These are phyloP conservation scores for Penicillium argentinense DNA, from an alignment of 495 filamentous ascomycete genomes.

Conservation along the genomic window DNA sequence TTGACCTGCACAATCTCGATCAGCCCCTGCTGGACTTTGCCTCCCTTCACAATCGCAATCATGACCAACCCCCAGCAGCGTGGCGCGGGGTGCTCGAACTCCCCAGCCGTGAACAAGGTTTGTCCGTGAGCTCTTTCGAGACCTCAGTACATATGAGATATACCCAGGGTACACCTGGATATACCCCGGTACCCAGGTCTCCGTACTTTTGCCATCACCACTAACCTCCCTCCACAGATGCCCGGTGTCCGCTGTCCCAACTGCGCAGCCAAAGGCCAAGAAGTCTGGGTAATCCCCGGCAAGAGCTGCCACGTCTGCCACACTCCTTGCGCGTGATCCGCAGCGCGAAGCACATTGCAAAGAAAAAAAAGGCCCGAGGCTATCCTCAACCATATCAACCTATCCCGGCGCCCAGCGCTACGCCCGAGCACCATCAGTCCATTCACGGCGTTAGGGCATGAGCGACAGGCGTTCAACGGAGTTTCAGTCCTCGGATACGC, in stretches of 20 bases:
- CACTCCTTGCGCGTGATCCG: slow-evolving; percentile 30
- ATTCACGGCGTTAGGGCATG: no score
- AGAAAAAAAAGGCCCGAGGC: no score
- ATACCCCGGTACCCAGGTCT: no score
- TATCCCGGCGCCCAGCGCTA: no score
- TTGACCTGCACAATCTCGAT: no score
- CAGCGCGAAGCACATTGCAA: no score
- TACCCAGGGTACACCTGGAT: neutral
- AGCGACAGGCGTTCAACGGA: no score
- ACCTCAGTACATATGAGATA: neutral
- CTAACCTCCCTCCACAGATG: slow-evolving; percentile 34
- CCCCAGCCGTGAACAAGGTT: slow-evolving; percentile 22
- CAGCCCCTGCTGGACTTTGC: no score
- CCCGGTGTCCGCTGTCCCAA: slow-evolving; percentile 49
- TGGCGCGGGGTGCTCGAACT: slow-evolving; percentile 16
- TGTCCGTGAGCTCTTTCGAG: no score
- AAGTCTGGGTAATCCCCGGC: slow-evolving; percentile 52
- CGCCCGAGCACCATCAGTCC: no score
- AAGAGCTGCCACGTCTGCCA: slow-evolving; percentile 50
- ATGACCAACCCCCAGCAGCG: slow-evolving; percentile 13
- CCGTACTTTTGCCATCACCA: neutral
- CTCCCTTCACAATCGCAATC: neutral
- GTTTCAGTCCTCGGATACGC: no score
- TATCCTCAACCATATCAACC: no score
- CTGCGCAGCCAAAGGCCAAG: slow-evolving; percentile 38